Base-by-base conservation (phyloP, 306 rosid genomes). In the Rubus idaeus region DNA sequence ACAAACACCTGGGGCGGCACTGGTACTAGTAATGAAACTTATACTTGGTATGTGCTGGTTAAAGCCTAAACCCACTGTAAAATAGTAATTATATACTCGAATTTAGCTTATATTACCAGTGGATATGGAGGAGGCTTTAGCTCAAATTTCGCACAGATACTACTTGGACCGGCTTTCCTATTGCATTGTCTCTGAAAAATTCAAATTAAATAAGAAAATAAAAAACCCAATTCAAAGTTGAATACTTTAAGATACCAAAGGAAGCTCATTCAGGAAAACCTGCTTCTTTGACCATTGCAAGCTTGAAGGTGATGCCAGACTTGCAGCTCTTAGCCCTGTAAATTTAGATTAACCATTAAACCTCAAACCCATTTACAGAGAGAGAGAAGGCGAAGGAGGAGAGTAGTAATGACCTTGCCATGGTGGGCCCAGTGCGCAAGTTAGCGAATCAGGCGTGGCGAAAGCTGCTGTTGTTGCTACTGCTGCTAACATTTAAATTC, bases 91-190 rank as follows among this genome's bases (percentile, higher is more conserved):
- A 30, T 20, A 20, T 14, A 44, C 66, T 1, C 26, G 40, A 73
- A 73, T 5, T 42, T 11, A 14, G 77, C 67, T 57, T 57, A 21
- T 3, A 10, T 26, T 88, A 91, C 98, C 87, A 91, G 80, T 6
- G 93, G 89, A 85, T 90, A 94, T 17, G 98, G 96, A 10, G 97
- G 98, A 63, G 96, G 98, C 81, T 85, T 86, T 70, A 91, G 82
- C 79, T 91, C 97, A 77, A 94, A 80, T 71, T 75, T 84, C 35
- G 96, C 89, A 74, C 82, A 77, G 71, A 87, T 86, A 82, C 71
- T 62, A 40, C 73, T 13, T 20, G 47, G 37, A 18, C 78, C 80
- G 55, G 71, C 79, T 76, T 83, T 90, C 76, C 83, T 78, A 53
- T 47, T 75, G 73, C 86, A 82, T 52, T 79, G 82, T 76, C 82